phyloP scores from a whole-genome alignment of 176 grass and related monocot genomes.

The Cenchrus purpureus region DNA sequence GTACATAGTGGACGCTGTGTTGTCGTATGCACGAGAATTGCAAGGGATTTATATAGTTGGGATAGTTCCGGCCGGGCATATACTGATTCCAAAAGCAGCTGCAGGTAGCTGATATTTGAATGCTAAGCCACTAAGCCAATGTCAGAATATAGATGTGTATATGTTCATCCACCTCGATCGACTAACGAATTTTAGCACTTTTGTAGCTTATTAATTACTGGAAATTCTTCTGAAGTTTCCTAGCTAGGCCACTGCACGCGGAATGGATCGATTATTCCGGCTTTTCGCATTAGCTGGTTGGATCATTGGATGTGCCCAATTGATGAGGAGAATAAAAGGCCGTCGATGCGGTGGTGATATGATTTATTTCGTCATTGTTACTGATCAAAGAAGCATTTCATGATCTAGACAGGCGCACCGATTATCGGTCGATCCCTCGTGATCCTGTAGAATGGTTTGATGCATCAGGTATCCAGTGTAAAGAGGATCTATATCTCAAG shows the following conservation, averaged over 20 bases:
- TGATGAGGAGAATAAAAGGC: no score
- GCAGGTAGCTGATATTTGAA: not conserved
- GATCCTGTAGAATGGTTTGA: not conserved
- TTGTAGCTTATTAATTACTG: not conserved
- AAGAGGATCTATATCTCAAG: not conserved
- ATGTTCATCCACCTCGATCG: no score
- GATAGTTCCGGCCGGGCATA: not conserved
- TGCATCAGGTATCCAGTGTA: no score
- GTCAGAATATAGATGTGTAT: no score
- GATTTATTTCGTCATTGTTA: not conserved
- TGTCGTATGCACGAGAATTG: not conserved
- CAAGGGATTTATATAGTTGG: not conserved
- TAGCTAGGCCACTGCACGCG: not conserved
- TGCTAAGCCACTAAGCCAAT: no score
- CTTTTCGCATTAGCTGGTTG: not conserved
- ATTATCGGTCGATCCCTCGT: no score
- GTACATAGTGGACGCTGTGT: conserved; percentile 1
- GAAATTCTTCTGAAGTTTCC: not conserved
- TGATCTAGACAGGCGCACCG: no score
- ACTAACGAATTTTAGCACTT: not conserved
- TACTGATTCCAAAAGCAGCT: not conserved
- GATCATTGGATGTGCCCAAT: no score
- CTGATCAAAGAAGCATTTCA: not conserved
- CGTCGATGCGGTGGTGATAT: not conserved
- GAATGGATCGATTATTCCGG: not conserved